Percentiles rank a stretch among this genome's conserved stretches.
Evolutionary conservation across 352 stramenopile genomes (phyloP).

Genomic region (Pythium utonaiense): DNA sequence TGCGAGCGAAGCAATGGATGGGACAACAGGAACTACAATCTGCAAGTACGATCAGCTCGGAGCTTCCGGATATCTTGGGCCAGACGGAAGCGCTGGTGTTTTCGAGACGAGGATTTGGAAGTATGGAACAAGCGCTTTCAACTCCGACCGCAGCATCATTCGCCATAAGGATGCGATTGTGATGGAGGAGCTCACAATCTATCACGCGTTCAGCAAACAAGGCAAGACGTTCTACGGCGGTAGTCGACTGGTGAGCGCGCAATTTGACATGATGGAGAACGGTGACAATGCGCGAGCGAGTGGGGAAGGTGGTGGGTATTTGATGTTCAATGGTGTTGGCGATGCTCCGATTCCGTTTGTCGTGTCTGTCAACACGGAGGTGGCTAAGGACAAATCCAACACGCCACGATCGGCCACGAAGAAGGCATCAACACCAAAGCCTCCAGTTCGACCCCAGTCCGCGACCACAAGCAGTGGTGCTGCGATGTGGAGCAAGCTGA

Average conservation of each 20-base stretch:
- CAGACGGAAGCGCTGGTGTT: constrained; percentile 58
- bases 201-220: constrained; percentile 66
- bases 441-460: not conserved
- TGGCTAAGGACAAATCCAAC: not conserved
- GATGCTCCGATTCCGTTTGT: constrained; percentile 79
- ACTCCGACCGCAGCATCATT: constrained; percentile 72
- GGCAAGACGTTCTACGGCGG: constrained; percentile 34
- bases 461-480: constrained; percentile 20
- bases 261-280: constrained; percentile 30
- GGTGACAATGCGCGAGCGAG: constrained; percentile 17
- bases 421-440: constrained; percentile 1
- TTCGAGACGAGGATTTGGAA: constrained; percentile 88
- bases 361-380: constrained; percentile 52
- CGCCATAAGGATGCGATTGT: constrained; percentile 76
- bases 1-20: constrained; percentile 4
- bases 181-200: constrained; percentile 79
- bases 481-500: constrained; percentile 49
- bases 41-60: constrained; percentile 82
- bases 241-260: constrained; percentile 29
- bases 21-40: constrained; percentile 26
- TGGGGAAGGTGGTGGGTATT: constrained; percentile 60
- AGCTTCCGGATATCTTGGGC: constrained; percentile 75
- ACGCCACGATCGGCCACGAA: not conserved
- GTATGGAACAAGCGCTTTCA: constrained; percentile 77
- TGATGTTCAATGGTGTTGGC: constrained; percentile 86